Evolutionary conservation across 202 grass and related monocot genomes (phyloP).

Genomic region (Carex arenaria): DNA sequence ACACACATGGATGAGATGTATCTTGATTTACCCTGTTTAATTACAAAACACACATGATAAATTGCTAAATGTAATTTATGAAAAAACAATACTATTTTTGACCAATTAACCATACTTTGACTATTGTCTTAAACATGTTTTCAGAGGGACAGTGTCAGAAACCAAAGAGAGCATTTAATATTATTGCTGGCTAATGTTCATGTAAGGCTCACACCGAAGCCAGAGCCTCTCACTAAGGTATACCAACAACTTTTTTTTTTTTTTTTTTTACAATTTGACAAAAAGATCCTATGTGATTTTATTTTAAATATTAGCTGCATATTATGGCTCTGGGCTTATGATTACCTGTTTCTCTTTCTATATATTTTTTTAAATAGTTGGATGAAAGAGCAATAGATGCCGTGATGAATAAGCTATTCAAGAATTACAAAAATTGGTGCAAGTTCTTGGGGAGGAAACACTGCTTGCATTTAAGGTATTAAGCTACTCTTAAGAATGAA

Average conservation of each 20-base stretch:
- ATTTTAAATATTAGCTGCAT: not conserved
- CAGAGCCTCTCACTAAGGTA: constrained; percentile 86
- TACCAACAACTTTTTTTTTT: constrained; percentile 17
- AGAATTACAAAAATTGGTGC: constrained; percentile 94
- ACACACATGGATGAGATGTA: not conserved
- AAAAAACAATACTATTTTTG: not conserved
- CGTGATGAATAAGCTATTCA: constrained; percentile 82
- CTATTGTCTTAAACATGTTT: not conserved
- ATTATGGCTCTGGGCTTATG: not conserved
- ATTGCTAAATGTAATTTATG: not conserved
- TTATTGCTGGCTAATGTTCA: constrained; percentile 93
- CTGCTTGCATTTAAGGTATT: constrained; percentile 54
- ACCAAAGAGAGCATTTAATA: constrained; percentile 95
- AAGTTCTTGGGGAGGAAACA: constrained; percentile 92
- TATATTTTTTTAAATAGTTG: constrained; percentile 55
- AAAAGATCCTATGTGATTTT: not conserved
- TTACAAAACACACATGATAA: not conserved
- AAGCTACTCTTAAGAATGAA: not conserved
- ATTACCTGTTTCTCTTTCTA: constrained; percentile 11
- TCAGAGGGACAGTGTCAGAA: constrained; percentile 86
- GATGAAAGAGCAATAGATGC: constrained; percentile 85
- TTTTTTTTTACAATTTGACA: not conserved
- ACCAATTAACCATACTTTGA: not conserved
- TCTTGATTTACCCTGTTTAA: not conserved
- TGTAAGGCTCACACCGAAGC: constrained; percentile 73